phyloP scores from a whole-genome alignment of 208 protist genomes.

The Herpetomonas samuelpessoai region DNA sequence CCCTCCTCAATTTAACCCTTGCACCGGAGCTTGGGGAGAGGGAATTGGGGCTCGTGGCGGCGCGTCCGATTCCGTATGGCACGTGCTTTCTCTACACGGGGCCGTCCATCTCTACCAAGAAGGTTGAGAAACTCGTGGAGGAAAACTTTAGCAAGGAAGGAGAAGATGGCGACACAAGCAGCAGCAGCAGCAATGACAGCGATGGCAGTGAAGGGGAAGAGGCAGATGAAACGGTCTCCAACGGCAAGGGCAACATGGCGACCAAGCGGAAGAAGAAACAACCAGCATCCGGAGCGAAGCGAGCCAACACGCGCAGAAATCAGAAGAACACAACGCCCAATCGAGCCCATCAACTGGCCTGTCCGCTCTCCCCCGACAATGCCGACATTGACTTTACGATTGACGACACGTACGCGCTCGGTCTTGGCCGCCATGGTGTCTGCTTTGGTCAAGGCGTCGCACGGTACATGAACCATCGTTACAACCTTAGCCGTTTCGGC shows the following conservation, averaged over 20 bases:
- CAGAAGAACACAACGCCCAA: conserved; percentile 1
- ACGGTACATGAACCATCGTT: conserved; percentile 88
- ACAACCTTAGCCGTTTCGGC: conserved; percentile 78
- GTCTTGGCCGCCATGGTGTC: conserved; percentile 56
- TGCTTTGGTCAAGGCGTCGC: conserved; percentile 80
- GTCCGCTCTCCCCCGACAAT: too few relatives aligned
- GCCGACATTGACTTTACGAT: conserved; percentile 46
- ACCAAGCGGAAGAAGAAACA: conserved; percentile 1
- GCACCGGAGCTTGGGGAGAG: conserved; percentile 57
- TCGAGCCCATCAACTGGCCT: too few relatives aligned
- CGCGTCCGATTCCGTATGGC: conserved; percentile 59
- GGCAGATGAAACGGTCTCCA: background rate
- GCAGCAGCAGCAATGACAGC: background rate
- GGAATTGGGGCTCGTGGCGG: conserved; percentile 62
- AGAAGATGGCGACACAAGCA: background rate
- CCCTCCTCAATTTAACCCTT: conserved; percentile 46
- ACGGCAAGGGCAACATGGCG: conserved; percentile 1
- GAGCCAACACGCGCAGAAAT: too few relatives aligned
- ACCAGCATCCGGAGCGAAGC: too few relatives aligned
- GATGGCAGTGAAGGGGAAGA: background rate
- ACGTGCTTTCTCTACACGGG: conserved; percentile 83
- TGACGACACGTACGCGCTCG: conserved; percentile 85
- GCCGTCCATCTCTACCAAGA: conserved; percentile 47
- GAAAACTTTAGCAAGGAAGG: background rate
- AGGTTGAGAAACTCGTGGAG: conserved; percentile 36